Base-by-base conservation (phyloP, 2,329 filamentous ascomycete genomes). In the Monosporascus sp. region DNA sequence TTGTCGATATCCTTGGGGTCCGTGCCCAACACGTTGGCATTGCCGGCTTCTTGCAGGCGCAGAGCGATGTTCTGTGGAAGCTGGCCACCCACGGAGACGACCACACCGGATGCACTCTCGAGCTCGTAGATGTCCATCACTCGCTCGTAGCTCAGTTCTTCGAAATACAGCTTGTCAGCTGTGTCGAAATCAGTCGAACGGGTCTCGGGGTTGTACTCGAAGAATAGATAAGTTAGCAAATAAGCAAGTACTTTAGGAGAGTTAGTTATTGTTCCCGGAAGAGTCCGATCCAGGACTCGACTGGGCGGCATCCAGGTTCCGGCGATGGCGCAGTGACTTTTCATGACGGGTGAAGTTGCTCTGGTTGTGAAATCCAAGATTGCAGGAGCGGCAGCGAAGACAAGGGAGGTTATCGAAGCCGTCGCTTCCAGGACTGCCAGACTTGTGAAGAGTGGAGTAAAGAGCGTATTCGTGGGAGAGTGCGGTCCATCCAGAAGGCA, bases 121-220 rank as follows among this genome's bases (percentile, higher is more conserved):
- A 97, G 82, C 72, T 97, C 94, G 71, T 97, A 97, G 61, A 97
- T 97, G 71, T 99, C 94, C 91, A 97, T 96, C 9, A 97, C 93
- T 68, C 93, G 87, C 76, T 97, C 94, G 70, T 97, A 97, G 72
- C 88, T 94, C 52, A 97, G 76, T 73, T 99, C 94, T 64, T 97
- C 94, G 60, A 99, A 99, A 75, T 97, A 99, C 5, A 99, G 83
- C 65, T 86, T 91, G 65, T 97, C 93, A 8, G 91, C 90, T 9
- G 83, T 84, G 64, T 99, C 94, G 69, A 87, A 93, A 72, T 97
- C 94, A 0, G 93, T 97, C 52, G 69, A 77, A 55, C 83, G 84
- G 0, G 91, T 96, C 65, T 96, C 90, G 0, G 90, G 90, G 64
- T 94, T 93, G 64, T n/a, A n/a, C n/a, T n/a, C n/a, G n/a, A n/a